Percentiles rank a stretch among this genome's conserved stretches.
phyloP scores from a whole-genome alignment of 768 basidiomycete genomes.

The Leccinum variicolor region DNA sequence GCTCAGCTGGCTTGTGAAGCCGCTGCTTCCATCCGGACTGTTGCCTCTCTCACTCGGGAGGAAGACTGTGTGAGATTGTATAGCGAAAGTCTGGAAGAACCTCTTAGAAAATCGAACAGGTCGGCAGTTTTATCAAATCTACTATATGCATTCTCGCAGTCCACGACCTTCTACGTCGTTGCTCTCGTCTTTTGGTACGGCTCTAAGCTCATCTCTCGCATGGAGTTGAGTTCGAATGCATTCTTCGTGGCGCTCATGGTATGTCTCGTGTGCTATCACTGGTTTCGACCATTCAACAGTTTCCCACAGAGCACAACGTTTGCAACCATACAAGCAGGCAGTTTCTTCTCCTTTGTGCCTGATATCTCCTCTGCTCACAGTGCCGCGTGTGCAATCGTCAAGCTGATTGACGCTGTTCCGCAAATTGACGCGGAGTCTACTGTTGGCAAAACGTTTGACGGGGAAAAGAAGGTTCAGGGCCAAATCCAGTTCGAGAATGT shows the following conservation, averaged over 20 bases:
- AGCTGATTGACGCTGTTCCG: slow-evolving; percentile 67
- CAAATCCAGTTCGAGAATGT: slow-evolving; percentile 77
- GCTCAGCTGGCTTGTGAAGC: slow-evolving; percentile 93
- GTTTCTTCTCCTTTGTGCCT: slow-evolving; percentile 81
- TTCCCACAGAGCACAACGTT: slow-evolving; percentile 60
- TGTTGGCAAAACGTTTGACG: slow-evolving; percentile 53
- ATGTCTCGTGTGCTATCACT: slow-evolving; percentile 13
- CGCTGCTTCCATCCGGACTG: slow-evolving; percentile 85
- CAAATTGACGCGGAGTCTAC: slow-evolving; percentile 79
- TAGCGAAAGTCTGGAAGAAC: slow-evolving; percentile 66
- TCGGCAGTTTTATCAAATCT: slow-evolving; percentile 62
- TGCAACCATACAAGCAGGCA: slow-evolving; percentile 84
- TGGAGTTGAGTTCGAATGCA: slow-evolving; percentile 35
- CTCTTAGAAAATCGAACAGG: slow-evolving; percentile 61
- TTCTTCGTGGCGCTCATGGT: slow-evolving; percentile 90
- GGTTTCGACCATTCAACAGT: background rate
- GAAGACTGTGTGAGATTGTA: slow-evolving; percentile 71
- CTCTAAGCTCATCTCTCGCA: slow-evolving; percentile 52
- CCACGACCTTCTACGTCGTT: slow-evolving; percentile 75
- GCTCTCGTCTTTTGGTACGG: slow-evolving; percentile 83
- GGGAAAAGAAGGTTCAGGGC: slow-evolving; percentile 42
- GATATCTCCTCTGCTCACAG: slow-evolving; percentile 83
- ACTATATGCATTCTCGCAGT: slow-evolving; percentile 73
- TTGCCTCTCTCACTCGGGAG: slow-evolving; percentile 85
- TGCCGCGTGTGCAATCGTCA: slow-evolving; percentile 73